Conservation (phyloP, 2,329 filamentous ascomycete genomes). For the Fusarium tjaetaba region DNA sequence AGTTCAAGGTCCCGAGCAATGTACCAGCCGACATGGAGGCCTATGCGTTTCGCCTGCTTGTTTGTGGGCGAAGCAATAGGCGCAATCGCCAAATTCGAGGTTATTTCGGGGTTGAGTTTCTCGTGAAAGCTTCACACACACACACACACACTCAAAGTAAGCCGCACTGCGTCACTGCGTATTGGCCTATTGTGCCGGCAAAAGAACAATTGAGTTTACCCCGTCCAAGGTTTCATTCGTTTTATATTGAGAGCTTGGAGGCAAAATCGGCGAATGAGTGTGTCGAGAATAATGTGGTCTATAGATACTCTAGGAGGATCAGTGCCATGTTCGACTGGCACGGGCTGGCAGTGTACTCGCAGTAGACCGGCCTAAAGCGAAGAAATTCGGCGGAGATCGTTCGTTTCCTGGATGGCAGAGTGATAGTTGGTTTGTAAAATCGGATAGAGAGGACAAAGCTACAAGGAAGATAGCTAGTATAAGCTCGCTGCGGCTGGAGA, state of each 20-base stretch:
- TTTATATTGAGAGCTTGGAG: constrained; percentile 1
- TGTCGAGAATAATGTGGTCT: constrained; percentile 29
- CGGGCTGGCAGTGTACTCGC: constrained; percentile 14
- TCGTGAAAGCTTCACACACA: constrained; percentile 11
- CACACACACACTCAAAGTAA: not conserved
- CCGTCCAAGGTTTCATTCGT: constrained; percentile 1
- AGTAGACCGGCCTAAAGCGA: constrained; percentile 22
- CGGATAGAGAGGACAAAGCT: not conserved
- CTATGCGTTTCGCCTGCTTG: constrained; percentile 3
- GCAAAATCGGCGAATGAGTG: constrained; percentile 11
- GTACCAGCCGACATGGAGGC: constrained; percentile 46
- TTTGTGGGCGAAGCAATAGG: not conserved
- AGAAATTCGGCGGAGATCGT: constrained; percentile 15
- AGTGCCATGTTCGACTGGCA: constrained; percentile 42
- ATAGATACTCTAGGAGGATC: constrained; percentile 22
- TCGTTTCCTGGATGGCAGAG: not conserved
- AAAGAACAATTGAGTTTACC: constrained; percentile 20
- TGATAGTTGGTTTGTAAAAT: constrained; percentile 9
- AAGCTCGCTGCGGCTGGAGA: constrained; percentile 10
- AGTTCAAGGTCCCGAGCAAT: constrained; percentile 33
- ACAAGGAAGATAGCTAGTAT: not conserved
- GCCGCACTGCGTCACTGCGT: constrained; percentile 6
- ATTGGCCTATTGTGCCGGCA: constrained; percentile 9
- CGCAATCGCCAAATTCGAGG: constrained; percentile 1
- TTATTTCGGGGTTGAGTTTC: not conserved